Conservation (phyloP, 108 stramenopile species). For the Pseudonitzschia pungens region DNA sequence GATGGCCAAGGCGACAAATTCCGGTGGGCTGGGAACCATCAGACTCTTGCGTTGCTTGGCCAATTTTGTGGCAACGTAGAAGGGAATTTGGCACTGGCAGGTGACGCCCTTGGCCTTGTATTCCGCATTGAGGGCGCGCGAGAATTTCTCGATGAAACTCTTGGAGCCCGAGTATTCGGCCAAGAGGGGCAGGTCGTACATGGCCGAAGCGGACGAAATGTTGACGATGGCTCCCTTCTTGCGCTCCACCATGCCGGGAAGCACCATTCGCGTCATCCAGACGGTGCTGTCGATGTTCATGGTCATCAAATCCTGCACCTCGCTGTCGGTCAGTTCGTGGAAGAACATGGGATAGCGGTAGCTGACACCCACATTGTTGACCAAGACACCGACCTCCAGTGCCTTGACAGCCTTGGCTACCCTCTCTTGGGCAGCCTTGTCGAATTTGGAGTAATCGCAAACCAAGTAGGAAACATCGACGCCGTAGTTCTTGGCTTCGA, state of each 20-base stretch:
- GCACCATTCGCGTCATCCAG: slow-evolving; percentile 94
- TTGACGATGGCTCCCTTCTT: slow-evolving; percentile 95
- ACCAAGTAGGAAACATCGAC: slow-evolving; percentile 86
- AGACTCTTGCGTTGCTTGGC: slow-evolving; percentile 93
- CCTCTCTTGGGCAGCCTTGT: slow-evolving; percentile 68
- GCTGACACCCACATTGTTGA: slow-evolving; percentile 98
- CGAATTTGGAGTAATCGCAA: slow-evolving; percentile 95
- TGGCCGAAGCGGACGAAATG: slow-evolving; percentile 92
- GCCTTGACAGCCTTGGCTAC: slow-evolving; percentile 66
- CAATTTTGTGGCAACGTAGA: slow-evolving; percentile 97
- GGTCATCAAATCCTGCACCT: slow-evolving; percentile 67
- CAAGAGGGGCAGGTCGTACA: slow-evolving; percentile 90
- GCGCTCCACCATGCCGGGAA: slow-evolving; percentile 90
- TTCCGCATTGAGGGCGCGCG: slow-evolving; percentile 90
- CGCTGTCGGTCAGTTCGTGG: slow-evolving; percentile 88
- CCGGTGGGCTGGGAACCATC: slow-evolving; percentile 84
- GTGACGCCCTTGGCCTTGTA: slow-evolving; percentile 83
- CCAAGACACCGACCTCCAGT: slow-evolving; percentile 92
- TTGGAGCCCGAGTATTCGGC: slow-evolving; percentile 97
- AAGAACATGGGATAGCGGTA: slow-evolving; percentile 97
- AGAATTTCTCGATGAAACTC: slow-evolving; percentile 94
- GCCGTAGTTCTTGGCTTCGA: slow-evolving; percentile 71
- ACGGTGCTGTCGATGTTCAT: slow-evolving; percentile 97
- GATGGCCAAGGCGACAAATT: slow-evolving; percentile 81
- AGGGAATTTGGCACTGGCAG: slow-evolving; percentile 96